phyloP scores from a whole-genome alignment of 2,329 filamentous ascomycete species.

The Ceratocystiopsis sp. region DNA sequence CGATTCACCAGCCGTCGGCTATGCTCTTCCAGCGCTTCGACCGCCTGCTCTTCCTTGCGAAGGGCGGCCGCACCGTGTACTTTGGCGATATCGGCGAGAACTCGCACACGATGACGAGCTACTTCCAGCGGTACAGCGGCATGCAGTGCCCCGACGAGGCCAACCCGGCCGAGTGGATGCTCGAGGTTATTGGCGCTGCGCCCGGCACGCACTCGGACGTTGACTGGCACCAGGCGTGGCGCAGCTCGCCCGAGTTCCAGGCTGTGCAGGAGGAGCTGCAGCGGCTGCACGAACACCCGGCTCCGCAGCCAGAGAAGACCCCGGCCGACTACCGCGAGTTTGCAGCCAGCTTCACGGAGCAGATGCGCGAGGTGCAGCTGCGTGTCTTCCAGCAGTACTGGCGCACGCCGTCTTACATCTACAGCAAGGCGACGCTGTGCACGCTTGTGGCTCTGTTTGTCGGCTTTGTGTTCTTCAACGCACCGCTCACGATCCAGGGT shows the following conservation, averaged over 20 bases:
- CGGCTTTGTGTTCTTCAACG: constrained; percentile 63
- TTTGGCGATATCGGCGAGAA: constrained; percentile 58
- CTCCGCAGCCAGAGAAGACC: constrained; percentile 17
- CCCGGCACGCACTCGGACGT: constrained; percentile 45
- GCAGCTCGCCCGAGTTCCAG: constrained; percentile 36
- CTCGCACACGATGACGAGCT: constrained; percentile 48
- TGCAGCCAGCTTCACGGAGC: constrained; percentile 53
- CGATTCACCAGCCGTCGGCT: constrained; percentile 91
- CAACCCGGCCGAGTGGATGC: constrained; percentile 76
- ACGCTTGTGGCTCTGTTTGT: constrained; percentile 54
- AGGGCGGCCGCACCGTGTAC: constrained; percentile 63
- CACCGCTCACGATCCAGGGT: constrained; percentile 55
- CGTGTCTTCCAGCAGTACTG: constrained; percentile 70
- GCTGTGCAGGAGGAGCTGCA: constrained; percentile 40
- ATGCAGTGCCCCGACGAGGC: constrained; percentile 45
- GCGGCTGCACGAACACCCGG: constrained; percentile 33
- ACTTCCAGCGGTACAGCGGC: constrained; percentile 61
- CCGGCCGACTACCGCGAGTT: constrained; percentile 49
- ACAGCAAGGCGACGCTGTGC: constrained; percentile 59
- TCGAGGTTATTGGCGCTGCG: constrained; percentile 44
- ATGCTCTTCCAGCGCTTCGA: constrained; percentile 91
- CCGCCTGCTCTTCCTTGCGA: constrained; percentile 61
- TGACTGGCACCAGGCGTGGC: constrained; percentile 50
- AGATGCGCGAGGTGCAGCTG: constrained; percentile 48
- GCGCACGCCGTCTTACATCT: constrained; percentile 79